Base-by-base conservation (phyloP, 495 filamentous ascomycete species). In the Podospora australis region DNA sequence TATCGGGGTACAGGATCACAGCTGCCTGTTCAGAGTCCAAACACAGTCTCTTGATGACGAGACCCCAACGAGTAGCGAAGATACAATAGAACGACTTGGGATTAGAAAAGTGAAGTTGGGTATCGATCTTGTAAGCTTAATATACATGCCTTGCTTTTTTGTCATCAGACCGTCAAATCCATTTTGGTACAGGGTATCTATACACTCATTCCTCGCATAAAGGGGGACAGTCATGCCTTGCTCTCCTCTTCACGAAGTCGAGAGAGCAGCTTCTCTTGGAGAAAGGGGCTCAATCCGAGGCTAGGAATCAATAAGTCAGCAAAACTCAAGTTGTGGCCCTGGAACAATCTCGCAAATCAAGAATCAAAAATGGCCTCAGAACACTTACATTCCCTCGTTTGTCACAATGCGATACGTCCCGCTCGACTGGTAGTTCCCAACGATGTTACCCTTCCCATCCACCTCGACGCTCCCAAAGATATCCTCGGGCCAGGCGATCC, bases 391-490 rank as follows among this genome's bases (percentile, higher is more conserved):
- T 40, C 85, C 84, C 62, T 86, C 74, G 24, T 78, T 74, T 5
- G 84, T 87, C 43, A 85, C 55, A 21, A 87, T 69, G 29, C 85
- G 73, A 65, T 87, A 88, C 11, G 80, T 84, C 13, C 81, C 79
- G 53, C 80, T 84, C 21, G 68, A 55, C 65, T 87, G 77, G 57
- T 78, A 86, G n/a, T 79, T 77, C 47, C 78, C 68, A 14, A 78
- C 45, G 58, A 96, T 87, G n/a, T 78, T 68, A 1, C 91, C 91
- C 16, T 75, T 53, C 3, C 75, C 78, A 71, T 95, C 83, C 8
- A 95, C 87, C 61, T 92, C 84, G 39, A 96, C 73, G 58, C 90
- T 96, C 25, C 91, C 91, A 58, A 97, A 83, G 48, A 97, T 97
- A 69, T 97, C 88, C 66, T 95, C 90, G 0, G 85, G 82, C 62